A percentile compares a stretch with the other conserved stretches of the same genome.
phyloP scores from a whole-genome alignment of 2,329 filamentous ascomycete species.

The Lasiodiplodia theobromae region DNA sequence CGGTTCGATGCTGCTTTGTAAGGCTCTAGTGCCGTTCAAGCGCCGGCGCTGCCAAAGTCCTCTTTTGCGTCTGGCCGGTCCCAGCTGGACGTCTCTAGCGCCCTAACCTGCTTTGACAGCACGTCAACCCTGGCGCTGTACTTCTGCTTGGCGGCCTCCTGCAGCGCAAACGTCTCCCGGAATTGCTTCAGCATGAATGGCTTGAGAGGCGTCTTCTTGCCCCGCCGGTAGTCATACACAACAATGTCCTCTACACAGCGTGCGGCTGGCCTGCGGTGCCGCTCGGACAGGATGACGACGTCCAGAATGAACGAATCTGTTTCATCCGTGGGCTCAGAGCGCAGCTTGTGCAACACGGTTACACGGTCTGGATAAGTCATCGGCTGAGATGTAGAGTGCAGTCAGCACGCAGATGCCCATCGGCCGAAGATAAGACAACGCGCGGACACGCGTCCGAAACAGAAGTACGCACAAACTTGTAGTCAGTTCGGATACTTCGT shows the following conservation, averaged over 20 bases:
- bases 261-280: slow-evolving; percentile 74
- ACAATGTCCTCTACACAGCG: slow-evolving; percentile 79
- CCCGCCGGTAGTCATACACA: slow-evolving; percentile 74
- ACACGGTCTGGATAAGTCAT: slow-evolving; percentile 84
- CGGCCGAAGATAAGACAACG: slow-evolving; percentile 19
- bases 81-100: slow-evolving; percentile 77
- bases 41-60: slow-evolving; percentile 57
- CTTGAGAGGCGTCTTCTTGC: slow-evolving; percentile 64
- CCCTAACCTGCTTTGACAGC: slow-evolving; percentile 65
- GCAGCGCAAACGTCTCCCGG: slow-evolving; percentile 64
- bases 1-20: neutral
- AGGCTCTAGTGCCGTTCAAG: slow-evolving; percentile 3
- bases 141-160: slow-evolving; percentile 64
- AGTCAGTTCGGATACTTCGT: slow-evolving; percentile 80
- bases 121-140: slow-evolving; percentile 62
- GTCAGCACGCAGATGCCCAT: slow-evolving; percentile 23
- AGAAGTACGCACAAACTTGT: slow-evolving; percentile 77
- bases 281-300: slow-evolving; percentile 75
- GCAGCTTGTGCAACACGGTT: slow-evolving; percentile 82
- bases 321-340: slow-evolving; percentile 56
- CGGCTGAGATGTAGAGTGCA: slow-evolving; percentile 52
- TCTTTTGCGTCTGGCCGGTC: slow-evolving; percentile 74
- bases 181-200: slow-evolving; percentile 70
- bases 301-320: slow-evolving; percentile 66
- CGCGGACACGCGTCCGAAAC: slow-evolving; percentile 28